Evolutionary conservation across 2,329 filamentous ascomycete genomes (phyloP), one percentile per base, ranked within the genome.

Genomic region (Fusarium tanahbumbuense): DNA sequence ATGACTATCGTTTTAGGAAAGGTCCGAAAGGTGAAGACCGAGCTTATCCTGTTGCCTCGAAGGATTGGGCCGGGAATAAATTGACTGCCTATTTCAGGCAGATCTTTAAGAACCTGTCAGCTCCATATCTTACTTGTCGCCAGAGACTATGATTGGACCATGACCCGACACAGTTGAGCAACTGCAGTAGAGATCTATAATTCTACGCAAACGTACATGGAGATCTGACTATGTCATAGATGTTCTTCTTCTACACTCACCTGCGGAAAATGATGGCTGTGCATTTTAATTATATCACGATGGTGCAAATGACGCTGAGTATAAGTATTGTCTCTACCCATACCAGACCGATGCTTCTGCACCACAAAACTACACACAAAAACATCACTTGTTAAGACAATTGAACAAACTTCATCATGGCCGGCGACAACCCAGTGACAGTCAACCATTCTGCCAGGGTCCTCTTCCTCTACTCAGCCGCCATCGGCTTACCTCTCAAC

Each of bases 271-370:
- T 37, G 0, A 16, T 6, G 41, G 20, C 41, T 22, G 20, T 44
- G 41, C 41, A 44, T 2, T 0, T 23, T 22, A 7, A 44, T 23
- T 22, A 23, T 41, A 20, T n/a, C n/a, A n/a, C 3, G 3, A 27
- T 22, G 3, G 6, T 15, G 37, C 8, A 22, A 41, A 20, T 13
- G 1, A n/a, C 18, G 12, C 1, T 0, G n/a, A 41, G 5, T 44
- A 44, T 44, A 44, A 44, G 20, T 44, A 44, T 18, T 5, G 6
- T 23, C 41, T 10, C n/a, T 23, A 2, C 5, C 20, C 41, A 44
- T 42, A 13, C 9, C 1, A 13, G 1, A 41, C 6, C 11, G 2
- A 0, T 2, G 40, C 1, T 23, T 16, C 15, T 10, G 11, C 0
- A 42, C 7, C 3, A 37, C 2, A 55, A 2, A 15, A 12, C 9